phyloP scores from a whole-genome alignment of 768 basidiomycete species.

The Calocybe gangraenosa region DNA sequence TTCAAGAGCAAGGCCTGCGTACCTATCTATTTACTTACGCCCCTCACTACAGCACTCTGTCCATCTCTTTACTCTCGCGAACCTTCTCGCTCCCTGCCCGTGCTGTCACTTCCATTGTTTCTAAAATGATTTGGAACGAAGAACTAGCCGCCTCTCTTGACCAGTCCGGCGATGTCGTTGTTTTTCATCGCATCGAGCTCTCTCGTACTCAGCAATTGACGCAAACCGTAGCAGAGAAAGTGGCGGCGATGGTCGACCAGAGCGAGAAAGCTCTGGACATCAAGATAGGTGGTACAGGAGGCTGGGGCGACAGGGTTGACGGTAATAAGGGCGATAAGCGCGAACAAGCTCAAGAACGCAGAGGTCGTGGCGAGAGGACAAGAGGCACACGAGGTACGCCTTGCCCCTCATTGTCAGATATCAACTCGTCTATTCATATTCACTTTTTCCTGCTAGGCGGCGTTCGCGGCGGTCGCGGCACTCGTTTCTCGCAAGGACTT shows the following conservation, averaged over 20 bases:
- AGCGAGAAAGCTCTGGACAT: constrained; percentile 87
- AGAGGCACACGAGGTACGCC: constrained; percentile 57
- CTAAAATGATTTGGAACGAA: constrained; percentile 99
- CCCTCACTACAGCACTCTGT: constrained; percentile 87
- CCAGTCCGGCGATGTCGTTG: constrained; percentile 83
- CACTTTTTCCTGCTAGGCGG: constrained; percentile 39
- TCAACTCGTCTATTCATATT: not conserved
- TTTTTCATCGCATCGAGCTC: constrained; percentile 90
- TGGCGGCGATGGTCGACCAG: constrained; percentile 81
- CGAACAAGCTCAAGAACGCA: constrained; percentile 74
- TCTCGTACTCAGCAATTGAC: constrained; percentile 89
- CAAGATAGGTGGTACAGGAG: constrained; percentile 67
- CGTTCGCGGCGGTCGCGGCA: constrained; percentile 62
- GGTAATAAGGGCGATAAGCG: constrained; percentile 75
- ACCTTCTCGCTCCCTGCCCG: constrained; percentile 84
- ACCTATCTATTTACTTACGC: constrained; percentile 99
- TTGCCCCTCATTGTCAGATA: not conserved
- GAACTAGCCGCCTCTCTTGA: constrained; percentile 92
- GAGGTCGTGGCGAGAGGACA: constrained; percentile 68
- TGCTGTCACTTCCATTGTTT: constrained; percentile 85
- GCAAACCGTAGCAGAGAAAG: constrained; percentile 83
- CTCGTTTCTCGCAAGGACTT: constrained; percentile 79
- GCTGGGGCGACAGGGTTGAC: constrained; percentile 67
- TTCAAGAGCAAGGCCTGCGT: constrained; percentile 95
- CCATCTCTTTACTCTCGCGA: constrained; percentile 78